Conservation (phyloP, 73 alveolate species). For the Loxodes magnus region DNA sequence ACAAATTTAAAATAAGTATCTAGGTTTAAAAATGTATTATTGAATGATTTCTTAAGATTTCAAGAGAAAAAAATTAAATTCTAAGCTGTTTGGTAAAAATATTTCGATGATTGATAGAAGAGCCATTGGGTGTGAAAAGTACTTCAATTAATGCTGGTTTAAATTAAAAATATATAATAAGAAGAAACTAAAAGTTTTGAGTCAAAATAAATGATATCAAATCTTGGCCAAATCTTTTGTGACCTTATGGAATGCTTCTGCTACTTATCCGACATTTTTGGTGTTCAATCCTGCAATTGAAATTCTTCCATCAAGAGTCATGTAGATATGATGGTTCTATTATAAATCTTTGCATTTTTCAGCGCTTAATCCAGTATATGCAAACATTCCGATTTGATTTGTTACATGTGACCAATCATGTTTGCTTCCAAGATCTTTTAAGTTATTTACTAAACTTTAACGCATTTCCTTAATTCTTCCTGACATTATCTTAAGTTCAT, state of each 20-base stretch:
- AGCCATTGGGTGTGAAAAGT: too few species aligned
- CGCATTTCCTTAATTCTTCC: constrained; percentile 64
- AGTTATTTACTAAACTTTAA: constrained; percentile 22
- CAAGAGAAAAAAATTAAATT: too few species aligned
- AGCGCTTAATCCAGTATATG: constrained; percentile 63
- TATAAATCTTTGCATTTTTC: constrained; percentile 46
- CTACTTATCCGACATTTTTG: constrained; percentile 53
- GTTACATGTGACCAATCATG: constrained; percentile 58
- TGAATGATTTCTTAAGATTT: too few species aligned
- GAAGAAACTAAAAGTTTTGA: too few species aligned
- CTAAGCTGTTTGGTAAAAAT: too few species aligned
- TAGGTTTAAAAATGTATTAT: too few species aligned
- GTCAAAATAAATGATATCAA: too few species aligned
- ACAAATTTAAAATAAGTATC: too few species aligned
- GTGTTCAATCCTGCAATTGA: constrained; percentile 64
- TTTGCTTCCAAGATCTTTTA: constrained; percentile 33
- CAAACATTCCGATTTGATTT: constrained; percentile 75
- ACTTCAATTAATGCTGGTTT: too few species aligned
- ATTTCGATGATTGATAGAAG: too few species aligned
- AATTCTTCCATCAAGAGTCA: constrained; percentile 53
- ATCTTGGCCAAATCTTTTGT: constrained; percentile 28
- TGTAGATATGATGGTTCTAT: constrained; percentile 48
- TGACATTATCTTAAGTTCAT: constrained; percentile 59
- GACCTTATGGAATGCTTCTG: constrained; percentile 60
- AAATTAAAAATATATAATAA: too few species aligned